Percentiles rank a stretch among this genome's conserved stretches.
Evolutionary conservation across 2,329 filamentous ascomycete species (phyloP).

Genomic region (Stemphylium lycopersici): DNA sequence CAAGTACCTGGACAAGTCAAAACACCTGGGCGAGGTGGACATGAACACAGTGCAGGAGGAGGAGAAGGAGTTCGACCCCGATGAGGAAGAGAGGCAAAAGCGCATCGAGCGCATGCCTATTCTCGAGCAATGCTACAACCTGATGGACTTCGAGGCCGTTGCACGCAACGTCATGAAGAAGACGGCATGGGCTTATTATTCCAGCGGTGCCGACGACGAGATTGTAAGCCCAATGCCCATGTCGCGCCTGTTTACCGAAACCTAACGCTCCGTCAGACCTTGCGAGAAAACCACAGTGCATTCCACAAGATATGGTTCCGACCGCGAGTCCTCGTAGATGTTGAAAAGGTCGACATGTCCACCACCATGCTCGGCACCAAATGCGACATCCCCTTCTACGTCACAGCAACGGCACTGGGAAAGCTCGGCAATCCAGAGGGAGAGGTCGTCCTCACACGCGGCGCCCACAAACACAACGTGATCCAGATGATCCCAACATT

Average conservation of each 20-base stretch:
- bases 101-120: conserved; percentile 58
- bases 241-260: not conserved
- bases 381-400: conserved; percentile 87
- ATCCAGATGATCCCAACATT: conserved; percentile 99
- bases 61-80: conserved; percentile 56
- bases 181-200: conserved; percentile 97
- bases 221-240: conserved; percentile 62
- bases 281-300: conserved; percentile 93
- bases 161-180: conserved; percentile 93
- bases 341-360: conserved; percentile 82
- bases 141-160: conserved; percentile 87
- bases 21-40: conserved; percentile 49
- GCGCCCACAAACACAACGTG: conserved; percentile 83
- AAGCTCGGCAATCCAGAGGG: conserved; percentile 94
- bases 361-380: conserved; percentile 95
- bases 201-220: conserved; percentile 87
- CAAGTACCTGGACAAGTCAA: conserved; percentile 52
- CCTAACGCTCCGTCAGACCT: conserved; percentile 63
- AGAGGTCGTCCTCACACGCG: conserved; percentile 87
- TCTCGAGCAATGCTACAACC: conserved; percentile 54
- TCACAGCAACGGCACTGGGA: conserved; percentile 93
- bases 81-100: conserved; percentile 76
- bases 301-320: conserved; percentile 99
- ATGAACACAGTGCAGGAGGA: conserved; percentile 45
- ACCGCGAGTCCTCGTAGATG: conserved; percentile 85